Evolutionary conservation across 2,329 filamentous ascomycete genomes (phyloP).

Genomic region (Fusarium domesticum): DNA sequence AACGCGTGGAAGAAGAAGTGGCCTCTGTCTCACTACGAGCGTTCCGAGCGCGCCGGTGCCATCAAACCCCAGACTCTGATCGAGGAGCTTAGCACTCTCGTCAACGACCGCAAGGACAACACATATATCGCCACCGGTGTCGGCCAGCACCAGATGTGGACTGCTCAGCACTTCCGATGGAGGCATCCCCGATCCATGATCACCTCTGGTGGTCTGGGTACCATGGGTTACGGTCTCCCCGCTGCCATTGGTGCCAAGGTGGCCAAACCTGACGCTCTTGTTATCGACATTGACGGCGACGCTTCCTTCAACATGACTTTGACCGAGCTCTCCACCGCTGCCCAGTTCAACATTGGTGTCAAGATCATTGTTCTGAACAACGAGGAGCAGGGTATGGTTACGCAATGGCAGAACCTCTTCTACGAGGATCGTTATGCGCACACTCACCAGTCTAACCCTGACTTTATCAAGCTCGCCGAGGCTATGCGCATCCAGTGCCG

Average conservation of each 20-base stretch:
- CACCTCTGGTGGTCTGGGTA: slow-evolving; percentile 84
- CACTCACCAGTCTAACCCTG: slow-evolving; percentile 92
- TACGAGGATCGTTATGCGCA: slow-evolving; percentile 91
- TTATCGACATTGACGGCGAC: slow-evolving; percentile 95
- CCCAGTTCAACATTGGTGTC: slow-evolving; percentile 94
- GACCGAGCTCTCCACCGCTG: slow-evolving; percentile 87
- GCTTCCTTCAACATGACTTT: slow-evolving; percentile 99
- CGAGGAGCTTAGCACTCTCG: slow-evolving; percentile 83
- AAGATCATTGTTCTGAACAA: slow-evolving; percentile 95
- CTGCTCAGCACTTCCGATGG: slow-evolving; percentile 96
- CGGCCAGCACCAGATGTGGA: slow-evolving; percentile 98
- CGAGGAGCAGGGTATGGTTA: slow-evolving; percentile 98
- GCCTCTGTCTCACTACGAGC: slow-evolving; percentile 80
- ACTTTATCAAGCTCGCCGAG: slow-evolving; percentile 89
- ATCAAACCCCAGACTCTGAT: slow-evolving; percentile 97
- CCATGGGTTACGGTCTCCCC: slow-evolving; percentile 91
- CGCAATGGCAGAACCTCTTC: slow-evolving; percentile 97
- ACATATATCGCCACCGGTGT: slow-evolving; percentile 93
- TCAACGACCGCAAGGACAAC: slow-evolving; percentile 72
- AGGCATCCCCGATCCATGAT: slow-evolving; percentile 88
- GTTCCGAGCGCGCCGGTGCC: slow-evolving; percentile 67
- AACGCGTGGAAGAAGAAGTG: slow-evolving; percentile 87
- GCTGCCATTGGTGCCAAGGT: slow-evolving; percentile 96
- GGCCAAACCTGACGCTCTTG: slow-evolving; percentile 68
- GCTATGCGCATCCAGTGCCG: slow-evolving; percentile 83